Evolutionary conservation across 257 asterid genomes (phyloP), one percentile per base, ranked within the genome.

Genomic region (Gynochthodes officinalis): DNA sequence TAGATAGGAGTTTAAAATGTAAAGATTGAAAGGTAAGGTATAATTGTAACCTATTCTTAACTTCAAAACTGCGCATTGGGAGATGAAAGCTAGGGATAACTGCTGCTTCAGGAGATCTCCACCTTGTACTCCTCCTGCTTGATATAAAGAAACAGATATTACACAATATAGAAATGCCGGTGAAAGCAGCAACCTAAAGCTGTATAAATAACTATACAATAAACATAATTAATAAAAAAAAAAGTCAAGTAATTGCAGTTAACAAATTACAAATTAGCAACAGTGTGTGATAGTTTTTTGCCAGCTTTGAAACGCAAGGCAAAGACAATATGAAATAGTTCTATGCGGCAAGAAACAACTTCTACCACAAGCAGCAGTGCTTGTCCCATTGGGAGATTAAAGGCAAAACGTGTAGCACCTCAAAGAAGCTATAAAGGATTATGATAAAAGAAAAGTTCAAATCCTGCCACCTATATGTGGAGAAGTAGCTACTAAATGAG

Each of bases 11-110:
- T n/a, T 10, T 32, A 42, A 35, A 74, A 11, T 1, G 9, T 1
- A n/a, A 33, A 40, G 68, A 64, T 40, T 10, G 18, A 43, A 49
- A 44, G 70, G 67, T 12, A 37, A 61, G 40, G 15, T 25, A 42
- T 5, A 54, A 62, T 27, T 28, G 18, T 53, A 73, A 89, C 97
- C 96, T 87, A 79, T 88, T 92, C 71, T 90, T 90, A 76, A 88
- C 86, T 87, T 90, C 97, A 85, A 78, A 70, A 79, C 98, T 90
- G 60, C 90, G 88, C 98, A 90, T 93, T 10, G 96, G 98, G 14
- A 90, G 96, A 82, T 93, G 97, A 70, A 86, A 46, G 80, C 82
- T 79, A 71, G 91, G 91, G 72, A 85, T 55, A 32, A 86, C 83
- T 52, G 96, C 97, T 49, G 96, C 97, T 80, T 78, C 67, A 49